Evolutionary conservation across 495 filamentous ascomycete genomes (phyloP).

Genomic region (Physcia stellaris): DNA sequence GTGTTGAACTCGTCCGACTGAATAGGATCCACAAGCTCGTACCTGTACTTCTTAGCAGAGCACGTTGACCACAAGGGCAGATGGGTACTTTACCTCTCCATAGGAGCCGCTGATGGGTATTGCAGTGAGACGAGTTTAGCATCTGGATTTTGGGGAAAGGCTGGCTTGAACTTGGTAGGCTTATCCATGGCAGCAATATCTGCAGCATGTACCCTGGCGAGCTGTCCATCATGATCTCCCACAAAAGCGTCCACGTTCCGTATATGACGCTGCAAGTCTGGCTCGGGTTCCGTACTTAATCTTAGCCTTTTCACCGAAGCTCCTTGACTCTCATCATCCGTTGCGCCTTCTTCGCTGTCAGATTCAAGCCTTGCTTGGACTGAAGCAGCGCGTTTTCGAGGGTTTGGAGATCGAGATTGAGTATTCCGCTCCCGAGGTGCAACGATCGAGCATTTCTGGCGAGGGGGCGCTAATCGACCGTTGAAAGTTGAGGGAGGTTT

Average conservation of each 20-base stretch:
- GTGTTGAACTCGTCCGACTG: constrained; percentile 72
- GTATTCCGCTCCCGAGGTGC: too few relatives aligned
- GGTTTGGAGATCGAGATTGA: constrained; percentile 17
- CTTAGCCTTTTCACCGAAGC: constrained; percentile 34
- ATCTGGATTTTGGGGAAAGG: constrained; percentile 30
- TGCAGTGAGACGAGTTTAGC: constrained; percentile 45
- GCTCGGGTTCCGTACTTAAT: constrained; percentile 28
- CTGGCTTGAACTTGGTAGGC: constrained; percentile 29
- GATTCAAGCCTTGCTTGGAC: constrained; percentile 35
- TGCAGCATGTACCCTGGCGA: constrained; percentile 51
- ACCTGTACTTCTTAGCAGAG: constrained; percentile 34
- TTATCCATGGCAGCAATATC: constrained; percentile 45
- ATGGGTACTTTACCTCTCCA: constrained; percentile 43
- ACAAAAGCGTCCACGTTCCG: constrained; percentile 48
- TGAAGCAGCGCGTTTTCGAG: constrained; percentile 33
- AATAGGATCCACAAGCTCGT: constrained; percentile 60
- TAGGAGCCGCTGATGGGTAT: constrained; percentile 57
- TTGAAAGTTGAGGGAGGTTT: too few relatives aligned
- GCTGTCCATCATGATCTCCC: constrained; percentile 34
- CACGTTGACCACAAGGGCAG: constrained; percentile 8
- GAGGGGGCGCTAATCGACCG: too few relatives aligned
- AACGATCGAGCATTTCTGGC: too few relatives aligned
- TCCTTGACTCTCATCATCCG: constrained; percentile 32
- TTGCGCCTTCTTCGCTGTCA: constrained; percentile 27
- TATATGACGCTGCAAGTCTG: constrained; percentile 45